phyloP scores from a whole-genome alignment of 2,329 filamentous ascomycete species.

The Penicillium sp. region DNA sequence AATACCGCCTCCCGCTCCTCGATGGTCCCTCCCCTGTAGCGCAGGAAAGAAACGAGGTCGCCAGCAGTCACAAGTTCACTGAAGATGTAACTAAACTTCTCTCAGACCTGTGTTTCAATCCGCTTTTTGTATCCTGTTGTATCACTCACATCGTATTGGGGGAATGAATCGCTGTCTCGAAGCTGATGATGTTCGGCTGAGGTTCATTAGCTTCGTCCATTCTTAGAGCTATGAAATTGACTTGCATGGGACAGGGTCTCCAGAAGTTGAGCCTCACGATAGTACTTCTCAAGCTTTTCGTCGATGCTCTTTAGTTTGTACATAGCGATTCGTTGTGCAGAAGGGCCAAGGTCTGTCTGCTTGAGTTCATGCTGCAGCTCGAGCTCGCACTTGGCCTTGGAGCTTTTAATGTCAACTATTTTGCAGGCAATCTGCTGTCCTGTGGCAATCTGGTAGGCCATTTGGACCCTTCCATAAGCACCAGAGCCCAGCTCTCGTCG shows the following conservation, averaged over 20 bases:
- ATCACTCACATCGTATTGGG: conserved; percentile 49
- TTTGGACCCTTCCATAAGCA: conserved; percentile 43
- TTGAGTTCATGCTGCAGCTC: conserved; percentile 2
- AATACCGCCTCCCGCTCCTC: conserved; percentile 52
- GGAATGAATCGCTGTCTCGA: conserved; percentile 57
- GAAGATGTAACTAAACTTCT: conserved; percentile 53
- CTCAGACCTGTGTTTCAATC: not conserved
- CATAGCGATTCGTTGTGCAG: not conserved
- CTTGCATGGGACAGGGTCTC: conserved; percentile 53
- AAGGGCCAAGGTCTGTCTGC: conserved; percentile 11
- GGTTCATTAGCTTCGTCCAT: not conserved
- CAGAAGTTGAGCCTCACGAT: conserved; percentile 48
- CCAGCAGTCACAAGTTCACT: conserved; percentile 60
- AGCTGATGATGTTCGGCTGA: conserved; percentile 58
- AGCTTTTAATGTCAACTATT: conserved; percentile 38
- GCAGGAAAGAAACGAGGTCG: conserved; percentile 60
- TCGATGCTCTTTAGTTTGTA: not conserved
- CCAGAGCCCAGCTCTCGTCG: conserved; percentile 43
- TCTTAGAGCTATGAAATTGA: not conserved
- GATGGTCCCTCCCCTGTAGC: conserved; percentile 49
- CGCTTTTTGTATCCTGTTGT: too few species aligned
- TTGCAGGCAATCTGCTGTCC: conserved; percentile 47
- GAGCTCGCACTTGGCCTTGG: conserved; percentile 15
- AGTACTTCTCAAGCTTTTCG: conserved; percentile 11
- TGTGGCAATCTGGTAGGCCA: conserved; percentile 37